These are phyloP conservation scores for Thielaviopsis musarum DNA, from an alignment of 2,329 filamentous ascomycete genomes.

Conservation along the genomic window DNA sequence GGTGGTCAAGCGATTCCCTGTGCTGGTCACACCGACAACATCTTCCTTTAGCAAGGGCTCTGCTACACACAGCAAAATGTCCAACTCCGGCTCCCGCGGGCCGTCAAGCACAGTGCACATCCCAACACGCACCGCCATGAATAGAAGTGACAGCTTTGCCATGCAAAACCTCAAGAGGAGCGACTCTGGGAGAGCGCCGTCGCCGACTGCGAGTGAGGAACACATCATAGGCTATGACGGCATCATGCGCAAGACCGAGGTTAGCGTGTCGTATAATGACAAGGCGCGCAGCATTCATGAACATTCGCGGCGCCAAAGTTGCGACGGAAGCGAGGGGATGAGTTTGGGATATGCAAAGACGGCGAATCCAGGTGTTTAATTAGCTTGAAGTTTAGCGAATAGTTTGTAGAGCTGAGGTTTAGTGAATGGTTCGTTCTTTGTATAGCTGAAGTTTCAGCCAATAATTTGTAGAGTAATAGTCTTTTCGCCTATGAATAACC, in stretches of 20 bases:
- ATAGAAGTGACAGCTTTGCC: slow-evolving; percentile 6
- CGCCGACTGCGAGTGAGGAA: slow-evolving; percentile 21
- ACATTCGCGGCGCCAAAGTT: neutral
- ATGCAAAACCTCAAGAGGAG: slow-evolving; percentile 18
- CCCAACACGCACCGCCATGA: neutral
- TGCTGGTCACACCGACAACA: slow-evolving; percentile 14
- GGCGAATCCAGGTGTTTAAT: neutral
- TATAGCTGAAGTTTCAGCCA: too few relatives aligned
- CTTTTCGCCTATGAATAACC: neutral
- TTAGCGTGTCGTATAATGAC: slow-evolving; percentile 16
- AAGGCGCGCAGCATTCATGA: neutral
- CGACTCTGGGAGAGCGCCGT: slow-evolving; percentile 20
- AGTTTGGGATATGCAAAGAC: neutral
- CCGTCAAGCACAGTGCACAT: neutral
- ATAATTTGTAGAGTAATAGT: neutral
- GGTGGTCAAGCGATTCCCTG: slow-evolving; percentile 20
- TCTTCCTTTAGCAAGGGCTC: slow-evolving; percentile 8
- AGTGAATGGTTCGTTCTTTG: too few relatives aligned
- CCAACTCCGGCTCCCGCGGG: slow-evolving; percentile 7
- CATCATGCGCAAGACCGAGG: slow-evolving; percentile 22
- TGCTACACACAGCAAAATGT: slow-evolving; percentile 11
- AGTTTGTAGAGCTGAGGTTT: too few relatives aligned
- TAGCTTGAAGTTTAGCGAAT: too few relatives aligned
- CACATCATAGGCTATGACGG: slow-evolving; percentile 25
- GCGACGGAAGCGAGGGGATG: neutral